A percentile compares a stretch with the other conserved stretches of the same genome.
These are phyloP conservation scores for Gaeumannomyces sp. DNA, from an alignment of 2,329 filamentous ascomycete genomes.

Conservation along the genomic window DNA sequence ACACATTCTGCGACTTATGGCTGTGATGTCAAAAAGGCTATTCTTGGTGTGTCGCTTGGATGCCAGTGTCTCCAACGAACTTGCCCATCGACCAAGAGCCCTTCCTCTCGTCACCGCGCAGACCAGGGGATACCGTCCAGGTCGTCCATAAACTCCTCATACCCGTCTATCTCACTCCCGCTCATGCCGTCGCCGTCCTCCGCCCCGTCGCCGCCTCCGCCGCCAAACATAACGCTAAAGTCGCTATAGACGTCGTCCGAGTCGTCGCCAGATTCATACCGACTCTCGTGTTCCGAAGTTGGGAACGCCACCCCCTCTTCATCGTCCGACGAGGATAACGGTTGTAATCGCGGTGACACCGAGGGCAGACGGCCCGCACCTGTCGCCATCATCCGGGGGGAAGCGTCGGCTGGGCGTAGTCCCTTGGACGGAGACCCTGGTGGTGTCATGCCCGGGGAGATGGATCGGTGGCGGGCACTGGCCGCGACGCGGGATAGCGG, in stretches of 20 bases:
- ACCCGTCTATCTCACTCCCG: conserved; percentile 26
- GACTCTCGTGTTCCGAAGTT: conserved; percentile 37
- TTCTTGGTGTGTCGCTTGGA: neutral
- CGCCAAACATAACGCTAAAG: conserved; percentile 45
- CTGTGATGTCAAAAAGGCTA: neutral
- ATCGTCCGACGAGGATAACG: conserved; percentile 30
- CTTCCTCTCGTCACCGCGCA: conserved; percentile 18
- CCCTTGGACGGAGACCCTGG: conserved; percentile 9
- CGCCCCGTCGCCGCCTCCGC: conserved; percentile 17
- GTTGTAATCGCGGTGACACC: neutral
- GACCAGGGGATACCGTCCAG: conserved; percentile 48
- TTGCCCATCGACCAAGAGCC: neutral
- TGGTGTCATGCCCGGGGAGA: neutral
- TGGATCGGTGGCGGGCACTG: neutral
- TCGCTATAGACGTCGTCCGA: conserved; percentile 48
- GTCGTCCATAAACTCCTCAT: conserved; percentile 51
- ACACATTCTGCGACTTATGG: neutral
- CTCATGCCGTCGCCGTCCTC: conserved; percentile 27
- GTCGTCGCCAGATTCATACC: conserved; percentile 36
- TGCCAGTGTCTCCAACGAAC: neutral
- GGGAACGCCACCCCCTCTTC: conserved; percentile 37
- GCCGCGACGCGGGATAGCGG: neutral
- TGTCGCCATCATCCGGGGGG: neutral
- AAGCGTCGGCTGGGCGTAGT: neutral
- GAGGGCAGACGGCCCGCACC: neutral